Conservation (phyloP, 176 grass and related monocot species). For the Hsuehochloa calcarea region DNA sequence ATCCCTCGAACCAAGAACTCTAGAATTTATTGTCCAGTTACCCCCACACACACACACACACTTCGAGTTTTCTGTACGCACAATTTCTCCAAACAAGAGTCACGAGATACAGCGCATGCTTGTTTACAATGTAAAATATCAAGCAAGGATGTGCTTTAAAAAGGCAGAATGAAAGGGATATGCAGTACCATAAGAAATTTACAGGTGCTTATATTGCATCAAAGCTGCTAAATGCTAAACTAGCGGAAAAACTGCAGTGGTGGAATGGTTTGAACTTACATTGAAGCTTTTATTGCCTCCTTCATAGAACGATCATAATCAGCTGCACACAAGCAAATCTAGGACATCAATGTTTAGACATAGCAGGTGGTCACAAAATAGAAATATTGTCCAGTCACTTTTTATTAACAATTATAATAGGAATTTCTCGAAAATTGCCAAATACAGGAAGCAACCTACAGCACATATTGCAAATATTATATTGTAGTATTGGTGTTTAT, state of each 20-base stretch:
- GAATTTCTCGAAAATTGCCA: not conserved
- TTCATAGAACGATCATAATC: conserved; percentile 79
- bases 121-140: conserved; percentile 2
- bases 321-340: conserved; percentile 54
- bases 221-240: not conserved
- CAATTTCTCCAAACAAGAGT: not conserved
- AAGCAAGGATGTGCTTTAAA: not conserved
- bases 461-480: conserved; percentile 9
- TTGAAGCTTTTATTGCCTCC: conserved; percentile 68
- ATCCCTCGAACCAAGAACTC: conserved; percentile 1
- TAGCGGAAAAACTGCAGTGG: not conserved
- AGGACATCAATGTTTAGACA: conserved; percentile 21
- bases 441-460: conserved; percentile 6
- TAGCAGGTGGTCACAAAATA: conserved; percentile 15
- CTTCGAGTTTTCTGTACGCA: not conserved
- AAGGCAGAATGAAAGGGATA: not conserved
- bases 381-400: not conserved
- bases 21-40: not conserved
- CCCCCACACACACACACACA: no score
- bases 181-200: not conserved
- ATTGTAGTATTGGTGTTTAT: not conserved
- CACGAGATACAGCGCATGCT: not conserved
- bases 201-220: not conserved
- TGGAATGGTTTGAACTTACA: conserved; percentile 55
- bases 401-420: conserved; percentile 17